phyloP scores from a whole-genome alignment of 805 yeast genomes.

The Myxozyma geophila region DNA sequence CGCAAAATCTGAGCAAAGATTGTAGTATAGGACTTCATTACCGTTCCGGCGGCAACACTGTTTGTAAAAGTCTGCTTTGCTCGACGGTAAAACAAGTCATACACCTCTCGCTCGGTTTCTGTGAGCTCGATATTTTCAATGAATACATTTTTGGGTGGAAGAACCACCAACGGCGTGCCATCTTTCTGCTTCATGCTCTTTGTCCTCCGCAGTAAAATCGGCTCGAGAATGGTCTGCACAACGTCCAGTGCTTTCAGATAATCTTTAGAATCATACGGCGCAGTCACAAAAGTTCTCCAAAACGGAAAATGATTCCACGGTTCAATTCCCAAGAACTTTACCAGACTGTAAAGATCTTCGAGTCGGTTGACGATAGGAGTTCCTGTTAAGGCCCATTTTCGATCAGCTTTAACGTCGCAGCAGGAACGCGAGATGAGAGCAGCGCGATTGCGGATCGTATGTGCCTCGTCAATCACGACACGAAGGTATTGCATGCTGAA shows the following conservation, averaged over 20 bases:
- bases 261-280: slow-evolving; percentile 78
- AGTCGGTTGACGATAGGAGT: slow-evolving; percentile 88
- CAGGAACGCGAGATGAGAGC: slow-evolving; percentile 82
- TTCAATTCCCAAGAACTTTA: slow-evolving; percentile 74
- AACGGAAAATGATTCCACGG: slow-evolving; percentile 88
- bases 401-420: slow-evolving; percentile 61
- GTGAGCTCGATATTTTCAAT: slow-evolving; percentile 71
- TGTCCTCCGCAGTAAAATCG: slow-evolving; percentile 80
- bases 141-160: slow-evolving; percentile 76
- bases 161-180: slow-evolving; percentile 72
- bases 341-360: slow-evolving; percentile 81
- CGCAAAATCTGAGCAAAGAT: slow-evolving; percentile 83
- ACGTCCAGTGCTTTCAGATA: slow-evolving; percentile 75
- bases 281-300: slow-evolving; percentile 85
- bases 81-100: slow-evolving; percentile 66
- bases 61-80: slow-evolving; percentile 56
- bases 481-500: slow-evolving; percentile 76
- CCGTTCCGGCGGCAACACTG: slow-evolving; percentile 54
- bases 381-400: slow-evolving; percentile 89
- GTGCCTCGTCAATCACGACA: slow-evolving; percentile 87
- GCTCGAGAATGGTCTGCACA: slow-evolving; percentile 83
- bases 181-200: slow-evolving; percentile 76
- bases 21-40: slow-evolving; percentile 73
- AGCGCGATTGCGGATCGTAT: slow-evolving; percentile 76
- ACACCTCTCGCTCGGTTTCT: slow-evolving; percentile 66